These are phyloP conservation scores for Cyclotella kingstonii DNA, from an alignment of 108 stramenopile species.

Conservation along the genomic window DNA sequence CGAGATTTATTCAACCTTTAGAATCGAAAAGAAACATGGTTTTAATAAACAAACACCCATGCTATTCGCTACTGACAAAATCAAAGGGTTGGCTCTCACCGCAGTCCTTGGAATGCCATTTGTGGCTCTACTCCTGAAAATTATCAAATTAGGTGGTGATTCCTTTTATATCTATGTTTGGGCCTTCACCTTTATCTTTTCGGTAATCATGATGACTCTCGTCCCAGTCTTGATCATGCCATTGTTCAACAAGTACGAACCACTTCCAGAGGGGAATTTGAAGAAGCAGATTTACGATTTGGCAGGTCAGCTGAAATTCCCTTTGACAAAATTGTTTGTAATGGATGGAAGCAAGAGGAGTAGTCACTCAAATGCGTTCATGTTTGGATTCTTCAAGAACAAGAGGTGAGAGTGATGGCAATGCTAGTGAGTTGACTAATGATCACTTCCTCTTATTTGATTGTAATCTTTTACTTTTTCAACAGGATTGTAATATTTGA, in stretches of 20 bases:
- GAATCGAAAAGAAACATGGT: constrained; percentile 94
- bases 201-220: constrained; percentile 91
- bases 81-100: constrained; percentile 80
- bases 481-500: constrained; percentile 97
- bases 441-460: background rate
- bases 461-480: background rate
- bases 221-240: constrained; percentile 97
- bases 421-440: background rate
- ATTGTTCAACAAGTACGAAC: constrained; percentile 97
- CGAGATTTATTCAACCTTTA: constrained; percentile 87
- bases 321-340: constrained; percentile 95
- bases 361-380: constrained; percentile 98
- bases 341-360: constrained; percentile 98
- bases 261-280: constrained; percentile 85
- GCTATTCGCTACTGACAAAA: constrained; percentile 90
- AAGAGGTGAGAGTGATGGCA: constrained; percentile 53
- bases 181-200: constrained; percentile 89
- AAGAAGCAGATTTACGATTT: constrained; percentile 88
- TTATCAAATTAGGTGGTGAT: constrained; percentile 83
- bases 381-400: constrained; percentile 97
- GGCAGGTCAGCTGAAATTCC: constrained; percentile 87
- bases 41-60: constrained; percentile 95
- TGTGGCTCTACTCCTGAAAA: constrained; percentile 76
- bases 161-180: constrained; percentile 95
- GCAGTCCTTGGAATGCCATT: constrained; percentile 89